phyloP scores from a whole-genome alignment of 768 basidiomycete genomes.

The Boletus sp. region DNA sequence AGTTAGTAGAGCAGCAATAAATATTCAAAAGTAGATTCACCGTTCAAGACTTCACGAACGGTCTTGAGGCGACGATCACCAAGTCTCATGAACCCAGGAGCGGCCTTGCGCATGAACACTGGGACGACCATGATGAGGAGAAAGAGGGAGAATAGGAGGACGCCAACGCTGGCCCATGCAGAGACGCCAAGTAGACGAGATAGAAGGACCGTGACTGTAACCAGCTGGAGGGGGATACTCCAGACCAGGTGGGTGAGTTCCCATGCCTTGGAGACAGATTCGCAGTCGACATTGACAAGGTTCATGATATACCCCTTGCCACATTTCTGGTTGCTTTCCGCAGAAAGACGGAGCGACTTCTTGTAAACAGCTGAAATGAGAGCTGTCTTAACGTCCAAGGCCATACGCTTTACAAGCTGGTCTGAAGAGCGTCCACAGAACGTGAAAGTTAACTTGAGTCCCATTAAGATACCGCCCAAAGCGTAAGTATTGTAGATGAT shows the following conservation, averaged over 20 bases:
- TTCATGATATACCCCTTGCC: constrained; percentile 29
- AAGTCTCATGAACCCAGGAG: constrained; percentile 26
- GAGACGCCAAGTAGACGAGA: constrained; percentile 29
- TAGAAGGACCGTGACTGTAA: constrained; percentile 19
- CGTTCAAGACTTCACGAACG: constrained; percentile 28
- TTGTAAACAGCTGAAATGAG: constrained; percentile 31
- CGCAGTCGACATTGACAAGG: constrained; percentile 30
- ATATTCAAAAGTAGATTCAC: constrained; percentile 3
- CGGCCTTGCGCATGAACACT: constrained; percentile 31
- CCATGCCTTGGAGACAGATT: constrained; percentile 30
- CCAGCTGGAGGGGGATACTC: constrained; percentile 28
- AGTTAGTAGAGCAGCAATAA: background rate
- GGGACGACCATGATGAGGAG: constrained; percentile 30
- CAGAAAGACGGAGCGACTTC: constrained; percentile 28
- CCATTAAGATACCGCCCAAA: constrained; percentile 23
- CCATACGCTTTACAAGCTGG: constrained; percentile 29
- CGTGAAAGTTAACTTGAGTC: constrained; percentile 22
- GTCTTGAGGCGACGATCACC: constrained; percentile 29
- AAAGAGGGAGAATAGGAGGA: constrained; percentile 22
- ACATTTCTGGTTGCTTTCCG: constrained; percentile 25
- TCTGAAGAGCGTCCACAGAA: constrained; percentile 29
- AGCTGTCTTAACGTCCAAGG: constrained; percentile 28
- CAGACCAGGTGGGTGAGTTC: constrained; percentile 26
- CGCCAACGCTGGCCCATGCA: constrained; percentile 29
- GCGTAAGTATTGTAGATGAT: constrained; percentile 24